Conservation (phyloP, 179 eudicot genomes). For the Silene vulgaris region DNA sequence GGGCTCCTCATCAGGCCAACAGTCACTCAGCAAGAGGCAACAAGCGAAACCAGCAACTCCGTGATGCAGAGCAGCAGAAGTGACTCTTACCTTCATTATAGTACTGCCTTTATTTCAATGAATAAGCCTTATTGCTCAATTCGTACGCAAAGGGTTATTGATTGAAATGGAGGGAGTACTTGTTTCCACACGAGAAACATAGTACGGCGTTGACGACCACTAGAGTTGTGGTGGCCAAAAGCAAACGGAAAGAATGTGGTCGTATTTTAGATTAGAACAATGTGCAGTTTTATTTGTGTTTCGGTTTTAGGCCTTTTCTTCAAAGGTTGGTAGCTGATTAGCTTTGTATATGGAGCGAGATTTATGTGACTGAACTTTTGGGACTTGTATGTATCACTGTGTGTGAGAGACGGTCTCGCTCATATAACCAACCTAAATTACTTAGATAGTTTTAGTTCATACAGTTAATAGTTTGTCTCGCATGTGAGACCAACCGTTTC, state of each 20-base stretch:
- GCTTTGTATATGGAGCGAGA: neutral
- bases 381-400: neutral
- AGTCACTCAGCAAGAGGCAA: slow-evolving; percentile 20
- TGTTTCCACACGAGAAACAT: neutral
- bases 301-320: neutral
- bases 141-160: neutral
- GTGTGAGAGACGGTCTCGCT: neutral
- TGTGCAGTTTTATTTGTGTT: neutral
- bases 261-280: neutral
- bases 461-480: too few species aligned
- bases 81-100: neutral
- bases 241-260: too few species aligned
- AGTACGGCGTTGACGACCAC: neutral
- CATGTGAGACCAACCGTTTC: too few species aligned
- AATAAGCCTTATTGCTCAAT: neutral
- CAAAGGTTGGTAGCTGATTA: neutral
- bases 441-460: too few species aligned
- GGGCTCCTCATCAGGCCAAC: slow-evolving; percentile 17
- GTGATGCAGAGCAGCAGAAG: neutral
- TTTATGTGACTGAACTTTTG: neutral
- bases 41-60: slow-evolving; percentile 23
- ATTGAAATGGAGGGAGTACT: neutral
- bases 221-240: neutral
- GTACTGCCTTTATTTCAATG: neutral
- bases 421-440: too few species aligned